Conservation (phyloP, 2,329 filamentous ascomycete genomes). For the Calonectria henricotiae region DNA sequence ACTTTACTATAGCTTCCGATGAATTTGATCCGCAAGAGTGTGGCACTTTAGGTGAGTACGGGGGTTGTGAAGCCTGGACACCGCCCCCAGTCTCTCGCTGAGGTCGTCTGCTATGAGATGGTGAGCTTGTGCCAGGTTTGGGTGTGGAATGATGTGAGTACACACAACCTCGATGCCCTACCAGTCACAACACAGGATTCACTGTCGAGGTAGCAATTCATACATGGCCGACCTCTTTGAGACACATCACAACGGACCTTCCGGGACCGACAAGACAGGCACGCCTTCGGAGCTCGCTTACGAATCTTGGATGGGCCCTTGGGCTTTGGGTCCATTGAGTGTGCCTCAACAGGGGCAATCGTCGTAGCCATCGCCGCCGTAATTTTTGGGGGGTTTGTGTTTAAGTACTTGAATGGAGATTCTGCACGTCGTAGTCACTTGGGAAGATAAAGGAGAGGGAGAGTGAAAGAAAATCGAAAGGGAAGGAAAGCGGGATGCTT, state of each 20-base stretch:
- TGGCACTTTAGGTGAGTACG: constrained; percentile 27
- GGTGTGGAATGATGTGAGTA: background rate
- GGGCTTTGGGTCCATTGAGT: constrained; percentile 51
- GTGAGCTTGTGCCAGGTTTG: background rate
- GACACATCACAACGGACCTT: constrained; percentile 69
- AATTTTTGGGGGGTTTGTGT: background rate
- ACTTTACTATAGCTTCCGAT: constrained; percentile 40
- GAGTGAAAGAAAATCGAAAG: constrained; percentile 18
- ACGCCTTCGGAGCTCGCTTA: constrained; percentile 68
- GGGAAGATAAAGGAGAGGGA: constrained; percentile 21
- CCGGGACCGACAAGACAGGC: constrained; percentile 67
- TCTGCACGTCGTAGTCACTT: background rate
- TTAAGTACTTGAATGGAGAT: background rate
- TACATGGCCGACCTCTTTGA: constrained; percentile 66
- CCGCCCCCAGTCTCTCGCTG: constrained; percentile 32
- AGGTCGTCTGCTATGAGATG: constrained; percentile 23
- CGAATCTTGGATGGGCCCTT: constrained; percentile 59
- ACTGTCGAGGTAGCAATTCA: constrained; percentile 69
- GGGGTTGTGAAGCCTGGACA: constrained; percentile 29
- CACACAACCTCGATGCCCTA: constrained; percentile 50
- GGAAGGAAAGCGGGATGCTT: constrained; percentile 32
- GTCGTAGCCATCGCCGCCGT: constrained; percentile 23
- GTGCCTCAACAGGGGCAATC: constrained; percentile 40
- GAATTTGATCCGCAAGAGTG: constrained; percentile 31
- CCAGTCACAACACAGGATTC: constrained; percentile 63